Evolutionary conservation across 2,329 filamentous ascomycete genomes (phyloP).

Genomic region (Penicillium sp.): DNA sequence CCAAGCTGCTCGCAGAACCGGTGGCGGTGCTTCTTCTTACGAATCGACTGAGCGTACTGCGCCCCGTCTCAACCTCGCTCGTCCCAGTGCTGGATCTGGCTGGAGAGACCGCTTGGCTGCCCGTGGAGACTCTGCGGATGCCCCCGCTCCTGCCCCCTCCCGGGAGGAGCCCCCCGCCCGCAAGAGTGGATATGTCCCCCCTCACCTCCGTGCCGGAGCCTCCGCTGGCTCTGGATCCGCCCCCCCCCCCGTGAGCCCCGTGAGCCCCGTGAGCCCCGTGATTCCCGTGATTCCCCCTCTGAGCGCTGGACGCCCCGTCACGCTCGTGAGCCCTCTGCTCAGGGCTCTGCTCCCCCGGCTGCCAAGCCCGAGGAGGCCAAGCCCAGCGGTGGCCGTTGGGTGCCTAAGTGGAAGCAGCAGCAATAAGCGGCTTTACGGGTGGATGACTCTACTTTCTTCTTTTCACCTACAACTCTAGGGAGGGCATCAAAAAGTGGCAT

Average conservation of each 20-base stretch:
- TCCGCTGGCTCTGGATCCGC: conserved; percentile 27
- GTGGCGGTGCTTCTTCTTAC: conserved; percentile 45
- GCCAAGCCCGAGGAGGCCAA: conserved; percentile 32
- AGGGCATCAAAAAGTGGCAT: conserved; percentile 26
- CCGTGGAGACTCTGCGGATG: conserved; percentile 39
- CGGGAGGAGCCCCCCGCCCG: conserved; percentile 32
- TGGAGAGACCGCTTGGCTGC: conserved; percentile 63
- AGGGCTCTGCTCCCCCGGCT: conserved; percentile 23
- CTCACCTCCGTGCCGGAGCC: conserved; percentile 39
- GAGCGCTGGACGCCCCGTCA: conserved; percentile 35
- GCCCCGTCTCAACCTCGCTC: conserved; percentile 56
- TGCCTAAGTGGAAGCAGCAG: conserved; percentile 40
- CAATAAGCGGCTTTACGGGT: conserved; percentile 28
- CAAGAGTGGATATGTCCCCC: conserved; percentile 40
- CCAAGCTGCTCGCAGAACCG: conserved; percentile 65
- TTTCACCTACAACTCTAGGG: conserved; percentile 15
- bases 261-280: conserved; percentile 20
- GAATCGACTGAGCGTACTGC: conserved; percentile 53
- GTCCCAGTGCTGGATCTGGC: conserved; percentile 45
- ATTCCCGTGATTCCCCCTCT: conserved; percentile 29
- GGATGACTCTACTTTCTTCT: conserved; percentile 21
- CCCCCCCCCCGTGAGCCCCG: conserved; percentile 20
- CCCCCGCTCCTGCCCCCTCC: conserved; percentile 25
- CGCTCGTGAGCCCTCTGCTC: conserved; percentile 32
- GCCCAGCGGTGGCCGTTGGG: conserved; percentile 33